Base-by-base conservation (phyloP, 2,329 filamentous ascomycete species). In the Diplodia sapinea region DNA sequence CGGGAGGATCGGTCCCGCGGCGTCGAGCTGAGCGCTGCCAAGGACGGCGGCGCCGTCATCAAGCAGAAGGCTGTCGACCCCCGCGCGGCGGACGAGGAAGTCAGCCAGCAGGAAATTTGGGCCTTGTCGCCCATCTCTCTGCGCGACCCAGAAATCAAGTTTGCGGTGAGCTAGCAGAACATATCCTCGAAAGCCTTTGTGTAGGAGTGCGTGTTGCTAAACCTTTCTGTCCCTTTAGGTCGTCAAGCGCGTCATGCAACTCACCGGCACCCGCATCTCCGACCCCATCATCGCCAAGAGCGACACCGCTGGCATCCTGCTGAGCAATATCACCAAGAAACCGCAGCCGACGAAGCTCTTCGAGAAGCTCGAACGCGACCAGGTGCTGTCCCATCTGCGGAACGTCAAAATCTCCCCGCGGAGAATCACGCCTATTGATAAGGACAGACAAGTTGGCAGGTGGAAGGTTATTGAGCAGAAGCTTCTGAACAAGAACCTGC, bases 391-490 rank as follows among this genome's bases (percentile, higher is more conserved):
- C 20, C 72, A 77, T 1, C 80, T 91, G 63, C 82, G 87, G 69
- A 97, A 97, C 75, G 89, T 97, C 52, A 85, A 84, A 72, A 81
- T 97, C 26, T 86, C 86, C 72, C 77, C 79, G 31, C 85, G 85
- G 71, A 88, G 89, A 73, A 82, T 92, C 69, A 93, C 88, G 8
- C 86, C 88, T 11, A 87, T 91, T 40, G 87, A 94, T 77, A 88
- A 87, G 77, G 91, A 94, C 79, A 87, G 86, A 72, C 84, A 86
- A 59, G 77, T 91, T 51, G 93, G 93, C 33, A 84, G 91, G 73
- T 91, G 90, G 87, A 95, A 95, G 86, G 78, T 93, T 61, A 92
- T 94, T 74, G 86, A 91, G 77, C 82, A 88, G 74, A 90, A 92
- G 79, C 82, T 94, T n/a, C 55, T 62, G 31, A 49, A 62, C 15